phyloP scores from a whole-genome alignment of 2,329 filamentous ascomycete species.

The Hyphodiscus sp. region DNA sequence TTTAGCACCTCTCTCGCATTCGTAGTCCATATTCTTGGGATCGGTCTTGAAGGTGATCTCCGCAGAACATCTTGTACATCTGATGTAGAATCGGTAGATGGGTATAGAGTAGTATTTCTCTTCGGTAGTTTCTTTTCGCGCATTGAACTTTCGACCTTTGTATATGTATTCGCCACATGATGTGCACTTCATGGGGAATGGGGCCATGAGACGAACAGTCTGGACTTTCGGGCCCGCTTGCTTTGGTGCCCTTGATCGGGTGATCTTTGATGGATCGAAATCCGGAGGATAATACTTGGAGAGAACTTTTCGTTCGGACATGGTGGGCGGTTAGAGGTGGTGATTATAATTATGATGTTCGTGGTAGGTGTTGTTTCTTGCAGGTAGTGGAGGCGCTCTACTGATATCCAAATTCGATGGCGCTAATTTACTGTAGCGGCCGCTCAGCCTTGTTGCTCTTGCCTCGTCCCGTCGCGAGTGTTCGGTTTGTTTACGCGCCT shows the following conservation, averaged over 20 bases:
- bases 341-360: neutral
- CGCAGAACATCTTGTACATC: conserved; percentile 76
- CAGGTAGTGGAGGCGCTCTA: too few relatives aligned
- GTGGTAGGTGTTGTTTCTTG: too few relatives aligned
- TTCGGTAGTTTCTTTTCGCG: conserved; percentile 84
- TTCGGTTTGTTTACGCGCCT: neutral
- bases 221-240: conserved; percentile 72
- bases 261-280: conserved; percentile 82
- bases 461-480: neutral
- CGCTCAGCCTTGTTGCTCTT: conserved; percentile 3
- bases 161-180: conserved; percentile 76
- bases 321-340: conserved; percentile 31
- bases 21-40: conserved; percentile 91
- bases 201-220: conserved; percentile 84
- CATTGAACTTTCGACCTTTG: conserved; percentile 92
- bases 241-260: conserved; percentile 62
- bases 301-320: conserved; percentile 84
- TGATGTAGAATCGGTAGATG: conserved; percentile 85
- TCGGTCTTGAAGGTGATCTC: conserved; percentile 95
- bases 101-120: conserved; percentile 85
- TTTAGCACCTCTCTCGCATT: conserved; percentile 70
- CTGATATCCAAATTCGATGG: neutral
- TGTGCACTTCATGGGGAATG: conserved; percentile 73
- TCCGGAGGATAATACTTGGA: conserved; percentile 62
- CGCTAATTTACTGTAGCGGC: too few relatives aligned